These are phyloP conservation scores for Friedmanniomyces endolithicus DNA, from an alignment of 495 filamentous ascomycete species.

Conservation along the genomic window DNA sequence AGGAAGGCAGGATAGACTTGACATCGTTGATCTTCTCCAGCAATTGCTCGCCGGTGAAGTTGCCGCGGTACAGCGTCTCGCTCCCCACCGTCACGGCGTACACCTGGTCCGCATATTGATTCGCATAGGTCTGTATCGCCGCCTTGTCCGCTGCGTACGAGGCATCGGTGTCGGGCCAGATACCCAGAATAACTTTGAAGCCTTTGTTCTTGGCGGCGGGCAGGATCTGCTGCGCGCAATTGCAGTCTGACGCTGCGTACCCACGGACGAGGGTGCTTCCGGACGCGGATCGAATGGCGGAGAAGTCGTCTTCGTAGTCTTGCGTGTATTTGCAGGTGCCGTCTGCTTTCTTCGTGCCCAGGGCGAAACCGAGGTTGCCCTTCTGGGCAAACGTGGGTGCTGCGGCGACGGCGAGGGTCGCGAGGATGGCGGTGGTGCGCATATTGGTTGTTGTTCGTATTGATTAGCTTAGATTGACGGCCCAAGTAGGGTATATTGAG, in stretches of 20 bases:
- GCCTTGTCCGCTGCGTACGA: conserved; percentile 51
- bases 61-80: conserved; percentile 63
- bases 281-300: conserved; percentile 35
- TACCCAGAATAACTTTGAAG: conserved; percentile 64
- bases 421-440: conserved; percentile 1
- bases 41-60: conserved; percentile 52
- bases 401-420: background rate
- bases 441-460: conserved; percentile 1
- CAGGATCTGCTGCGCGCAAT: conserved; percentile 52
- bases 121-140: conserved; percentile 40
- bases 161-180: conserved; percentile 61
- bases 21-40: conserved; percentile 51
- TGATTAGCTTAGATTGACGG: background rate
- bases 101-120: conserved; percentile 45
- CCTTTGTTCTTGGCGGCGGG: conserved; percentile 58
- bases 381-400: conserved; percentile 1
- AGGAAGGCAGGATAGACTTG: conserved; percentile 37
- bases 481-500: no score
- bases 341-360: conserved; percentile 43
- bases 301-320: conserved; percentile 61
- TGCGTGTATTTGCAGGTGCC: conserved; percentile 49
- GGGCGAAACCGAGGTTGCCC: conserved; percentile 38
- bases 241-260: conserved; percentile 58
- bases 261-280: conserved; percentile 50
- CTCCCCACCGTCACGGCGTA: conserved; percentile 70